phyloP scores from a whole-genome alignment of 23 red algal genomes.

The Cyanidiococcus yangmingshanensis region DNA sequence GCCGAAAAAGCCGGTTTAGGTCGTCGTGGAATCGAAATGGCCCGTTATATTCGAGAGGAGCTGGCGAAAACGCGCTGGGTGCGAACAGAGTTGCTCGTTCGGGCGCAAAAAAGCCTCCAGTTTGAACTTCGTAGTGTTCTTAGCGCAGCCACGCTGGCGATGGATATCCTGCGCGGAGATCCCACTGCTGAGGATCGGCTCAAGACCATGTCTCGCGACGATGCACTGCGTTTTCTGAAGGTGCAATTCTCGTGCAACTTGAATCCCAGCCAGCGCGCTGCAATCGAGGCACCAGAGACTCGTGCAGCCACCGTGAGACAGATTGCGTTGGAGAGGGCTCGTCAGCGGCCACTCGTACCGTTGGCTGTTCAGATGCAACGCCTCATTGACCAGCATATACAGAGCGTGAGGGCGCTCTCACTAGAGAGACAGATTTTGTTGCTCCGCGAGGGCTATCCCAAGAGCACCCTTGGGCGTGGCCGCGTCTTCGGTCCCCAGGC shows the following conservation, averaged over 20 bases:
- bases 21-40: not conserved
- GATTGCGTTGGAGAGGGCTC: not conserved
- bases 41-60: slow-evolving; percentile 3
- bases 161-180: slow-evolving; percentile 16
- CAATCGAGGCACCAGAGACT: not conserved
- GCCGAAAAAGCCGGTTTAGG: slow-evolving; percentile 54
- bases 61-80: slow-evolving; percentile 18
- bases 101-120: slow-evolving; percentile 10
- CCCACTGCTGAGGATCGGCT: slow-evolving; percentile 1
- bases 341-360: slow-evolving; percentile 7
- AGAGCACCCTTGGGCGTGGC: not conserved
- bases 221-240: slow-evolving; percentile 11
- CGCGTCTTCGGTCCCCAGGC: not conserved
- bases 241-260: slow-evolving; percentile 9
- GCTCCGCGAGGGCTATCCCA: slow-evolving; percentile 2
- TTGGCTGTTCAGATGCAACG: slow-evolving; percentile 1
- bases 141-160: not conserved
- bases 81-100: not conserved
- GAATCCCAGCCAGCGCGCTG: slow-evolving; percentile 1
- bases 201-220: slow-evolving; percentile 6
- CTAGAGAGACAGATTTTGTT: not conserved
- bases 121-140: slow-evolving; percentile 2
- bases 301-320: not conserved
- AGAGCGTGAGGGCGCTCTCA: not conserved
- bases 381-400: slow-evolving; percentile 3